Conservation (phyloP, 371 early-diverging fungal genomes). For the Mucor plumbeus region DNA sequence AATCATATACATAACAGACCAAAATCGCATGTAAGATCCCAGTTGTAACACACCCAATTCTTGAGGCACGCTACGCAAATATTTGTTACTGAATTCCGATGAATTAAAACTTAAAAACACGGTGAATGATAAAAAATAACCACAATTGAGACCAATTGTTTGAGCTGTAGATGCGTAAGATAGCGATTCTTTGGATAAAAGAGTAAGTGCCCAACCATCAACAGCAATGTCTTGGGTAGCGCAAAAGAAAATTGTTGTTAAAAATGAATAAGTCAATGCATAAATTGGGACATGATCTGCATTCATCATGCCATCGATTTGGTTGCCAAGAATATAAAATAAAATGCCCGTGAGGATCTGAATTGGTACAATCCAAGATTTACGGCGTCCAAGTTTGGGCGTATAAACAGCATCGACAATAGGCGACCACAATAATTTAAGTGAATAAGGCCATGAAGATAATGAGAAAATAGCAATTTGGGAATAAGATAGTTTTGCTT, state of each 20-base stretch:
- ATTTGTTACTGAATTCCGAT: conserved; percentile 93
- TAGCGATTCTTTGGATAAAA: conserved; percentile 87
- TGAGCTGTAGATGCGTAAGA: conserved; percentile 94
- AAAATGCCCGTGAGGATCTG: conserved; percentile 80
- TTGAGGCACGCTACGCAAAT: conserved; percentile 73
- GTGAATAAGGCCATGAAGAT: conserved; percentile 92
- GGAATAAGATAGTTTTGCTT: conserved; percentile 85
- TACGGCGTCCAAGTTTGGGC: conserved; percentile 85
- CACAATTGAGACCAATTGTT: conserved; percentile 94
- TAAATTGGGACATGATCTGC: conserved; percentile 66
- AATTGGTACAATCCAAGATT: conserved; percentile 98
- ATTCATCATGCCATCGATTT: conserved; percentile 80
- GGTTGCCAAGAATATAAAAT: conserved; percentile 77
- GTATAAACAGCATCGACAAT: conserved; percentile 91
- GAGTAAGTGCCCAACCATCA: conserved; percentile 96
- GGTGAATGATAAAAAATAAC: conserved; percentile 96
- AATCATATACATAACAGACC: conserved; percentile 87
- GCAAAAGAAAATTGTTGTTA: conserved; percentile 86
- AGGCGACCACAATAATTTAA: conserved; percentile 95
- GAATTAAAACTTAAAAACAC: conserved; percentile 95
- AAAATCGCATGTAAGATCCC: conserved; percentile 89
- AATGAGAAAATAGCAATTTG: conserved; percentile 94
- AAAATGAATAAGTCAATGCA: conserved; percentile 71
- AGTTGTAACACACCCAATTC: conserved; percentile 80
- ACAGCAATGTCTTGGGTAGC: conserved; percentile 99